Percentiles rank a stretch among this genome's conserved stretches.
Evolutionary conservation across 768 basidiomycete species (phyloP).

Genomic region (Boletus sensibilis): DNA sequence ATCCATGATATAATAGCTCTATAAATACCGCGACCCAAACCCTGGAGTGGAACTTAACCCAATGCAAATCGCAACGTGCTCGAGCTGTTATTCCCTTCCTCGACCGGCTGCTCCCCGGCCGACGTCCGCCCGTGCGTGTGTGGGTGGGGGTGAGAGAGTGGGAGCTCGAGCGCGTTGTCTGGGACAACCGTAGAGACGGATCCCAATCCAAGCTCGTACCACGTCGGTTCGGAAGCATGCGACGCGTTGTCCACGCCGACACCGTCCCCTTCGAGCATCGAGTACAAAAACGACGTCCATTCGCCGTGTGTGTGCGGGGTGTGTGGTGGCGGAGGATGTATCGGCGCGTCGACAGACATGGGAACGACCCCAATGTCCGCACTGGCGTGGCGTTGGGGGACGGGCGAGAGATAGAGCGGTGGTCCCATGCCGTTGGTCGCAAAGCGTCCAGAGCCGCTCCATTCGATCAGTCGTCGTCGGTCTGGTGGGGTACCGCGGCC

Average conservation of each 20-base stretch:
- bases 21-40: slow-evolving; percentile 24
- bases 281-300: slow-evolving; percentile 35
- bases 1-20: slow-evolving; percentile 22
- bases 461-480: slow-evolving; percentile 28
- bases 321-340: slow-evolving; percentile 3
- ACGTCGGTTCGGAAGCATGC: slow-evolving; percentile 17
- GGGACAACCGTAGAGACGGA: slow-evolving; percentile 15
- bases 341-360: slow-evolving; percentile 21
- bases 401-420: slow-evolving; percentile 26
- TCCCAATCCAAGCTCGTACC: slow-evolving; percentile 32
- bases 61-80: slow-evolving; percentile 33
- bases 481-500: slow-evolving; percentile 35
- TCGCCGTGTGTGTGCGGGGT: slow-evolving; percentile 21
- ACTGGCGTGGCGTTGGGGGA: slow-evolving; percentile 19
- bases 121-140: slow-evolving; percentile 1
- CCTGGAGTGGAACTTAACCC: slow-evolving; percentile 15
- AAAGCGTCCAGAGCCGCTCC: slow-evolving; percentile 26
- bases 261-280: slow-evolving; percentile 34
- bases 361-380: slow-evolving; percentile 19
- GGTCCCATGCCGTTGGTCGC: slow-evolving; percentile 22
- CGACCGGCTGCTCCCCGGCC: slow-evolving; percentile 14
- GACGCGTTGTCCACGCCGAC: slow-evolving; percentile 9
- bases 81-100: slow-evolving; percentile 26
- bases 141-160: slow-evolving; percentile 13
- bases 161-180: slow-evolving; percentile 8